Percentiles rank a stretch among this genome's conserved stretches.
phyloP scores from a whole-genome alignment of 2,329 filamentous ascomycete species.

The Clarireedia hainanense region DNA sequence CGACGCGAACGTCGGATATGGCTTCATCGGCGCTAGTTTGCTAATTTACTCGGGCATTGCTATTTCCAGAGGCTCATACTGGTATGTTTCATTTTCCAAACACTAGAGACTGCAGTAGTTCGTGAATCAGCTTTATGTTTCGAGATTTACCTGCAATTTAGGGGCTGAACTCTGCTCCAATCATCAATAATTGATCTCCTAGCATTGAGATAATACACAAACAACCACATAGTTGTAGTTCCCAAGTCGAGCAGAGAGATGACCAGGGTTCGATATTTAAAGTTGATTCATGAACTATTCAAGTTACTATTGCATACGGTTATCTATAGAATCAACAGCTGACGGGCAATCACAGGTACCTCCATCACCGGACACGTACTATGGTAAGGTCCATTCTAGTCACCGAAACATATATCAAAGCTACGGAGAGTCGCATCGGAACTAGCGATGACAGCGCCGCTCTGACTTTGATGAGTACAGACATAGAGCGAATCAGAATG shows the following conservation, averaged over 20 bases:
- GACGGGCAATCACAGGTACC: slow-evolving; percentile 1
- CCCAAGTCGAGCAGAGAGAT: too few relatives aligned
- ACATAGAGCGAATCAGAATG: slow-evolving; percentile 16
- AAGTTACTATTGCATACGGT: neutral
- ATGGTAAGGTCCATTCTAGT: slow-evolving; percentile 32
- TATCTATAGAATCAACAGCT: neutral
- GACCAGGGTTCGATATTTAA: too few relatives aligned
- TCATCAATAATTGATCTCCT: too few relatives aligned
- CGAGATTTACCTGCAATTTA: too few relatives aligned
- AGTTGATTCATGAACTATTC: too few relatives aligned
- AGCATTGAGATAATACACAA: too few relatives aligned
- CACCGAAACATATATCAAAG: slow-evolving; percentile 43
- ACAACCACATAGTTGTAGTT: too few relatives aligned
- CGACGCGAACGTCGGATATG: slow-evolving; percentile 13
- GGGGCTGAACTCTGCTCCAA: too few relatives aligned
- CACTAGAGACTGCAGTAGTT: too few relatives aligned
- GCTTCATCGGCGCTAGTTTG: slow-evolving; percentile 15
- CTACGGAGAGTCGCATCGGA: slow-evolving; percentile 25
- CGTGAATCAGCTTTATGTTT: too few relatives aligned
- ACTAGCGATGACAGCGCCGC: slow-evolving; percentile 11
- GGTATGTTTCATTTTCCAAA: neutral
- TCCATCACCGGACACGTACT: slow-evolving; percentile 2
- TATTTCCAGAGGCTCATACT: slow-evolving; percentile 3
- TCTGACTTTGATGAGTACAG: slow-evolving; percentile 24
- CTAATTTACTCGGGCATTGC: slow-evolving; percentile 17